Evolutionary conservation across 495 filamentous ascomycete species (phyloP).

Genomic region (Aspergillus affinis): DNA sequence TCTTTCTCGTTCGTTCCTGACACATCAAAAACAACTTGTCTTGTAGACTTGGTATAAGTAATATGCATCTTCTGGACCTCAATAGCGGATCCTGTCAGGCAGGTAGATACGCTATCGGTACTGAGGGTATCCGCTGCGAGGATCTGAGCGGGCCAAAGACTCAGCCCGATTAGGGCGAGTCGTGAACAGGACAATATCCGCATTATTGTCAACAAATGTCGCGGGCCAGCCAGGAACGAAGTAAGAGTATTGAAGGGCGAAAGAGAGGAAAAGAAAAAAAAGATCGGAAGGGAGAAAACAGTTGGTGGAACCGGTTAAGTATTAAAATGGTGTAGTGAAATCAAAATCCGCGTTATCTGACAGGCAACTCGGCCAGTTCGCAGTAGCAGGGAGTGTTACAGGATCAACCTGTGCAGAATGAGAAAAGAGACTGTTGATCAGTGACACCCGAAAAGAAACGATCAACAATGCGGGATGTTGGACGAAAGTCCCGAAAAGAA

Average conservation of each 20-base stretch:
- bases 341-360: neutral
- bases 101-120: slow-evolving; percentile 77
- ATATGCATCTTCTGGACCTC: slow-evolving; percentile 73
- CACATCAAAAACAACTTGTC: slow-evolving; percentile 77
- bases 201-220: slow-evolving; percentile 24
- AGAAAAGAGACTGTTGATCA: slow-evolving; percentile 2
- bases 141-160: slow-evolving; percentile 40
- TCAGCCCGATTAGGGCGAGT: slow-evolving; percentile 30
- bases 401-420: slow-evolving; percentile 30
- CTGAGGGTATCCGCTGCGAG: slow-evolving; percentile 70
- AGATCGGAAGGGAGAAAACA: neutral
- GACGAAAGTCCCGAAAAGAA: slow-evolving; percentile 9
- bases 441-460: slow-evolving; percentile 2
- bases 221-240: neutral
- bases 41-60: slow-evolving; percentile 70
- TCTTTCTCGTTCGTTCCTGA: slow-evolving; percentile 69
- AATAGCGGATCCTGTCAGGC: slow-evolving; percentile 64
- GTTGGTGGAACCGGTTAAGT: neutral
- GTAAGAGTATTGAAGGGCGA: slow-evolving; percentile 1
- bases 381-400: slow-evolving; percentile 12
- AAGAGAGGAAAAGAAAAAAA: neutral
- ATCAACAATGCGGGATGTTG: neutral
- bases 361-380: neutral
- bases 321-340: slow-evolving; percentile 2
- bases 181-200: slow-evolving; percentile 9